Base-by-base conservation (phyloP, 768 basidiomycete species). In the Auricularia auricula-judae region DNA sequence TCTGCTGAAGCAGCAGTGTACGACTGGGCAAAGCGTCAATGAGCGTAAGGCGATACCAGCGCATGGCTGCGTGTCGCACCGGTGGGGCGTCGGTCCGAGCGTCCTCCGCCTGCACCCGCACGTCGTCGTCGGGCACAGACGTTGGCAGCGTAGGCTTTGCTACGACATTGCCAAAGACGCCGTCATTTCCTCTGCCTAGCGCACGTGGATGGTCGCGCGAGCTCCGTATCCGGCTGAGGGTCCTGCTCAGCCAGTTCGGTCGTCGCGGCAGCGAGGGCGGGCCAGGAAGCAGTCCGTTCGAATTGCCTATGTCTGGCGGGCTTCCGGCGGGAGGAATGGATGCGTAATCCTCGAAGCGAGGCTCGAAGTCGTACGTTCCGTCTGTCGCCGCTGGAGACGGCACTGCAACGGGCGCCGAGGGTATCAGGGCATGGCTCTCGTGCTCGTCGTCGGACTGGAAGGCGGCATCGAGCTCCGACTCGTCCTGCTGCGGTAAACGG, bases 11-110 rank as follows among this genome's bases (percentile, higher is more conserved):
- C 47, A 18, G 63, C 51, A n/a, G 8, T 10, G 47, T 64, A 64
- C 47, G 47, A 35, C 51, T 64, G 47, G 11, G 39, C 4, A 14
- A 42, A 51, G 47, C 11, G 14, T 16, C 47, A 21, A 10, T 44
- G 3, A 11, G 47, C 14, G 16, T 10, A 5, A 21, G 10, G 14
- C 5, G 47, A 10, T 44, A 44, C 11, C 47, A 51, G 5, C 47
- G 16, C 47, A 51, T 1, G 47, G 16, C 18, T 21, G 21, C 47
- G 5, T 21, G 47, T 5, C 47, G 14, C 47, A 51, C 47, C 47
- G 63, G 63, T 33, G 63, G 63, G 34, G 53, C 63, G 36, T 64
- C 63, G 12, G 33, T 21, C 36, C 21, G 35, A 8, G 63, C 63
- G 4, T 23, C 36, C 58, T 64, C 63, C 54, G 21, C n/a, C 7